These are phyloP conservation scores for Trifolium fragiferum DNA, from an alignment of 306 rosid species.

Conservation along the genomic window DNA sequence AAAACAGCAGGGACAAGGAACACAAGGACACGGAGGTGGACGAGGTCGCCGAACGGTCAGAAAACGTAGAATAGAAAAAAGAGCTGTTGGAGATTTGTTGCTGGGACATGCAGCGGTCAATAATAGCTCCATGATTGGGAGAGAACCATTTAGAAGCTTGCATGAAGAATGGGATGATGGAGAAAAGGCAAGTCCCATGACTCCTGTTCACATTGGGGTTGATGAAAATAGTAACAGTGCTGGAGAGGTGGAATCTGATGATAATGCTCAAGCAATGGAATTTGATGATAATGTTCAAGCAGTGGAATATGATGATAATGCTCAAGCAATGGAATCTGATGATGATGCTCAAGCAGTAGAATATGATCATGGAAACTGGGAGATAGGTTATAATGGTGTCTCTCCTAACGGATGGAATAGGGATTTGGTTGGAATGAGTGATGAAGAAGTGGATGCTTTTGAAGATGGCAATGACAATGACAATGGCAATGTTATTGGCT, in stretches of 20 bases:
- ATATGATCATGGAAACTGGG: constrained; percentile 88
- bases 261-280: constrained; percentile 22
- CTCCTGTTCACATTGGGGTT: constrained; percentile 55
- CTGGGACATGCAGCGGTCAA: constrained; percentile 47
- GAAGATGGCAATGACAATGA: constrained; percentile 60
- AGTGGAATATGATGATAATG: neutral
- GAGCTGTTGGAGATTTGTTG: constrained; percentile 68
- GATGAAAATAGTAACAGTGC: constrained; percentile 57
- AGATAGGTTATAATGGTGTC: constrained; percentile 61
- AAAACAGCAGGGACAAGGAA: constrained; percentile 59
- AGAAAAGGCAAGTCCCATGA: constrained; percentile 53
- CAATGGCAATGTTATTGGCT: neutral
- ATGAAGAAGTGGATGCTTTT: constrained; percentile 77
- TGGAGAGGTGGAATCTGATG: constrained; percentile 83
- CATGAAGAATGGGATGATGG: constrained; percentile 83
- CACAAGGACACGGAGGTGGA: constrained; percentile 68
- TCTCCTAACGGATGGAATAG: constrained; percentile 71
- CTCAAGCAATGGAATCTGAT: constrained; percentile 60
- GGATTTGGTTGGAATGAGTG: constrained; percentile 64
- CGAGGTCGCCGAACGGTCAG: constrained; percentile 93
- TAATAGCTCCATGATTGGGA: constrained; percentile 56
- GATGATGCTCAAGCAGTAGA: constrained; percentile 79
- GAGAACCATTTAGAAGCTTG: constrained; percentile 66
- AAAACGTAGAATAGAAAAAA: constrained; percentile 74
- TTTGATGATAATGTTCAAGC: neutral